A percentile compares a stretch with the other conserved stretches of the same genome.
Conservation (phyloP, 768 basidiomycete genomes). For the Mycena rosella region DNA sequence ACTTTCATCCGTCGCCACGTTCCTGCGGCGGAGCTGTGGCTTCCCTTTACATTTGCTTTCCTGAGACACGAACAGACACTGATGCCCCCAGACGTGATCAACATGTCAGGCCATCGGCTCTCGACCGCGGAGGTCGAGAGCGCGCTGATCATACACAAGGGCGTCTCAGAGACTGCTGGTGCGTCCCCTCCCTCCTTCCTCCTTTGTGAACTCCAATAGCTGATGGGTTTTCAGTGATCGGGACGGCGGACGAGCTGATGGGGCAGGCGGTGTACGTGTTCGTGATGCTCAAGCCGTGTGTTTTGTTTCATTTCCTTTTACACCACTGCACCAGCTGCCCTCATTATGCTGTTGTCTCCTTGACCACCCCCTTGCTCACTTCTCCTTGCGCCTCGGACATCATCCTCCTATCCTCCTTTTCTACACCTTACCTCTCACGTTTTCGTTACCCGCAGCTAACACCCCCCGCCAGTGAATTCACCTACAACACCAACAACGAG, state of each 20-base stretch:
- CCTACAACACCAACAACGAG: conserved; percentile 79
- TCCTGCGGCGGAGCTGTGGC: no score
- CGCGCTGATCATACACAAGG: conserved; percentile 93
- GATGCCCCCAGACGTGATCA: conserved; percentile 87
- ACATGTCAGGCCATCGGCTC: conserved; percentile 96
- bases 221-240: conserved; percentile 66
- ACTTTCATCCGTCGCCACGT: no score
- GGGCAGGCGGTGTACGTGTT: conserved; percentile 95
- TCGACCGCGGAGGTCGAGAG: conserved; percentile 99
- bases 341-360: no score
- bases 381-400: no score
- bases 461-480: conserved; percentile 74
- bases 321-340: no score
- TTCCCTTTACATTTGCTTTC: no score
- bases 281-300: conserved; percentile 93
- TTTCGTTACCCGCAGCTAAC: no score
- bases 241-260: no score
- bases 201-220: neutral
- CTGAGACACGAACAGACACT: neutral
- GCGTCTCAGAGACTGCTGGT: conserved; percentile 95
- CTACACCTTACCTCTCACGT: no score
- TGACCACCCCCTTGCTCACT: no score
- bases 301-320: no score
- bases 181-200: conserved; percentile 20
- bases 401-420: no score